Conservation (phyloP, 2,329 filamentous ascomycete genomes). For the Basipetospora chlamydospora region DNA sequence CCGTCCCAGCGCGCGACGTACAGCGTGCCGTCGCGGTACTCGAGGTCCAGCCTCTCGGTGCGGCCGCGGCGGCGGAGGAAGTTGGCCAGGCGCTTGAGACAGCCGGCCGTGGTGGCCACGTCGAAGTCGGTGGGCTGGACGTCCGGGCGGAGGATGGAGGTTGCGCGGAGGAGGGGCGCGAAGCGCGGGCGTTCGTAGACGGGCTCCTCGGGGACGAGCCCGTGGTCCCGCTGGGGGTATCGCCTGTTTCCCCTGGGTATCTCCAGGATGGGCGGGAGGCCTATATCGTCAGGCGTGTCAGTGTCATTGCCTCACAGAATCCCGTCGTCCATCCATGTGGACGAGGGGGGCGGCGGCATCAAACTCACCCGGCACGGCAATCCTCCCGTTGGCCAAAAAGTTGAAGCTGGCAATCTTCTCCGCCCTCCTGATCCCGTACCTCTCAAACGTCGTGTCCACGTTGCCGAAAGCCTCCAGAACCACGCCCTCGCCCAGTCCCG, state of each 20-base stretch:
- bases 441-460: background rate
- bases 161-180: background rate
- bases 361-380: slow-evolving; percentile 3
- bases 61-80: background rate
- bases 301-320: too few species aligned
- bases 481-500: background rate
- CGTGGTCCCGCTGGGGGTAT: background rate
- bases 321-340: too few species aligned
- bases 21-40: slow-evolving; percentile 1
- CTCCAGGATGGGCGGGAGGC: background rate
- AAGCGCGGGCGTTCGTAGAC: background rate
- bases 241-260: too few species aligned
- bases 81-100: slow-evolving; percentile 3
- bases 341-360: background rate
- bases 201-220: background rate
- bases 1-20: slow-evolving; percentile 1
- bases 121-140: background rate
- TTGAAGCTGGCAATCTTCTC: slow-evolving; percentile 3
- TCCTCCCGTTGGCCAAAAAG: background rate
- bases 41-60: background rate
- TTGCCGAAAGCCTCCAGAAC: background rate
- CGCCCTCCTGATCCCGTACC: background rate
- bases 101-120: slow-evolving; percentile 1
- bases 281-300: background rate
- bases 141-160: background rate